These are phyloP conservation scores for Trametes villosa DNA, from an alignment of 768 basidiomycete genomes.

Conservation along the genomic window DNA sequence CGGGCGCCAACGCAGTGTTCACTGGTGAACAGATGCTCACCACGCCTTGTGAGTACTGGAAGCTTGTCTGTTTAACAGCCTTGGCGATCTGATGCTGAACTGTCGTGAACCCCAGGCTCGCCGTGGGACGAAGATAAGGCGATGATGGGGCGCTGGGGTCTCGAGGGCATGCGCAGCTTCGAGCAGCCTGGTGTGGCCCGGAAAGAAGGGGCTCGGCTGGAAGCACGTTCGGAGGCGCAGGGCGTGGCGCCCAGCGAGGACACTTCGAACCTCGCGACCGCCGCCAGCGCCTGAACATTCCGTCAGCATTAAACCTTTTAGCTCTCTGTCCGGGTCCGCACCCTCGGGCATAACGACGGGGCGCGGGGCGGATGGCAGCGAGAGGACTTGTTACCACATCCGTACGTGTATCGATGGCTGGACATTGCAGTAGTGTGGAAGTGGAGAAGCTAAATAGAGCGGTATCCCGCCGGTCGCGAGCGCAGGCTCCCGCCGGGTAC, in stretches of 20 bases:
- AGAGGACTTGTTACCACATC: neutral
- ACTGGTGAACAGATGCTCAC: constrained; percentile 99
- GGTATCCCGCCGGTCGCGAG: neutral
- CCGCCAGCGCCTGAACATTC: constrained; percentile 10
- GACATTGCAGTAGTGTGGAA: neutral
- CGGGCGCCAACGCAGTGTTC: constrained; percentile 97
- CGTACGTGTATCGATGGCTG: neutral
- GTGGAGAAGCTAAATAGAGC: neutral
- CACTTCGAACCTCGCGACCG: neutral
- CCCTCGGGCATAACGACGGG: neutral
- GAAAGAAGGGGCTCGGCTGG: constrained; percentile 50
- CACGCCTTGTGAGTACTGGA: constrained; percentile 77
- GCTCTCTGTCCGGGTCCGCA: neutral
- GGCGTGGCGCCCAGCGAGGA: neutral
- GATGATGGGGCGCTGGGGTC: constrained; percentile 93
- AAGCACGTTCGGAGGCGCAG: constrained; percentile 7
- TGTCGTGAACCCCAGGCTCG: constrained; percentile 54
- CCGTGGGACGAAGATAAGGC: constrained; percentile 98
- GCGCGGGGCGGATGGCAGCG: neutral
- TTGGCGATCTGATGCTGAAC: constrained; percentile 11
- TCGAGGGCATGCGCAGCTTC: constrained; percentile 91
- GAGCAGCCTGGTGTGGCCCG: constrained; percentile 66
- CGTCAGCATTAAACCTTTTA: constrained; percentile 1
- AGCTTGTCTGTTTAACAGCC: neutral
- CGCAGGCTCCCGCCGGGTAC: neutral